Evolutionary conservation across 139 green algal species (phyloP), one percentile per base, ranked within the genome.

Genomic region (Chlorella sp.): DNA sequence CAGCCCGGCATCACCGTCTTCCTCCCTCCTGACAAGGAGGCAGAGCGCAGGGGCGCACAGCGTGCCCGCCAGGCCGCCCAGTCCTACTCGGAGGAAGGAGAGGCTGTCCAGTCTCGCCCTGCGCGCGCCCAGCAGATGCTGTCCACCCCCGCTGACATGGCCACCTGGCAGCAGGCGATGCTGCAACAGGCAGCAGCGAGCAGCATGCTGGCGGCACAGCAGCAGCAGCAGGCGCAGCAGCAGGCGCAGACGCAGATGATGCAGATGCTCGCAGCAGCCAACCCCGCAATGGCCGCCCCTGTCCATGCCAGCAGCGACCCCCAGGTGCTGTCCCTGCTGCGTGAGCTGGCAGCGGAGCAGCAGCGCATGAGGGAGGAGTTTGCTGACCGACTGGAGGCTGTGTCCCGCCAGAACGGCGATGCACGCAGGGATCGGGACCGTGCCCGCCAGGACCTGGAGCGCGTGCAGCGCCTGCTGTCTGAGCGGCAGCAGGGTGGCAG

Each of bases 381-480:
- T 14, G 32, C 86, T 3, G 2, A 19, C 15, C 86, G 85, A 39
- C n/a, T 71, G 28, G 64, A 86, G 30, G 66, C 79, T 1, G 78
- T 86, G 0, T 7, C 21, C 24, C 48, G 53, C 75, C 86, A 85
- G 32, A 32, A 18, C 5, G 78, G 76, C 1, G 87, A 90, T 30
- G 76, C 76, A 24, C 79, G 87, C 61, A 73, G 87, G 5, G 87
- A 90, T 78, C 78, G 87, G 19, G 79, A 90, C 79, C 26, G 34
- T 15, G 87, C 87, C 0, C 77, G 78, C n/a, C 61, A 71, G 39
- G 76, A 90, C 16, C 64, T 90, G 30, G 64, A 86, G 78, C 60
- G 87, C 2, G 87, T 90, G 78, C 87, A 90, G 87, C 87, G 37
- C 26, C 12, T 90, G 78, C 87, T 90, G 79, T 79, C 39, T 5